These are phyloP conservation scores for Fusarium agapanthi DNA, from an alignment of 2,329 filamentous ascomycete species.

Conservation along the genomic window DNA sequence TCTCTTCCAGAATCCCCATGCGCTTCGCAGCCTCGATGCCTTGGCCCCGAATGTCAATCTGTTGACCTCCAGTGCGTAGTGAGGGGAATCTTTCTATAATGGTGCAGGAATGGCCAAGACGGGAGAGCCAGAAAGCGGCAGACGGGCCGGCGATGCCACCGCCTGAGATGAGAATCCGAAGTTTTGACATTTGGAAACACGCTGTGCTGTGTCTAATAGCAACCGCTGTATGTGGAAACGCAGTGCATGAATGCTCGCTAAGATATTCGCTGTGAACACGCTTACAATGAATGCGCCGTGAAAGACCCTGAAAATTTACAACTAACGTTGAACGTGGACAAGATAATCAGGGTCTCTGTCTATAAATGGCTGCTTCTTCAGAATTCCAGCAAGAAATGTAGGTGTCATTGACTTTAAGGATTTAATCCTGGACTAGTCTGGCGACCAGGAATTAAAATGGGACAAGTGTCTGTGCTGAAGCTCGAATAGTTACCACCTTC, in stretches of 20 bases:
- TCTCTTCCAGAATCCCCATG: slow-evolving; percentile 51
- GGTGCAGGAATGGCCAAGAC: slow-evolving; percentile 50
- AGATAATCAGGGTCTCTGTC: not conserved
- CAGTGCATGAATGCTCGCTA: not conserved
- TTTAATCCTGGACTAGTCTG: not conserved
- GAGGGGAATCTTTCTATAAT: slow-evolving; percentile 52
- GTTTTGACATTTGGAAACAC: slow-evolving; percentile 20
- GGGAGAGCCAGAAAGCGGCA: slow-evolving; percentile 53
- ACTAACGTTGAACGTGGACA: not conserved
- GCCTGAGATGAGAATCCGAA: slow-evolving; percentile 59
- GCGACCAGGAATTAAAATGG: not conserved
- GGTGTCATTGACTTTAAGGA: slow-evolving; percentile 17
- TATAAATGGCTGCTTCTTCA: not conserved
- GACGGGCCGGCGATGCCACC: slow-evolving; percentile 56
- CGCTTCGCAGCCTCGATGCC: slow-evolving; percentile 50
- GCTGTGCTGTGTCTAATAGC: too few species aligned
- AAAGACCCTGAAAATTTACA: not conserved
- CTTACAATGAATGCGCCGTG: not conserved
- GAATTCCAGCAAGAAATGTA: not conserved
- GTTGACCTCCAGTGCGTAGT: slow-evolving; percentile 53
- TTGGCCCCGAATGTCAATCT: slow-evolving; percentile 56
- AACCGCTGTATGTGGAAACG: not conserved
- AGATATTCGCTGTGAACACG: not conserved
- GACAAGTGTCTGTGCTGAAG: not conserved
- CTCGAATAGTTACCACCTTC: not conserved